A percentile compares a stretch with the other conserved stretches of the same genome.
Conservation (phyloP, 352 stramenopile genomes). For the Phytophthora cactorum region DNA sequence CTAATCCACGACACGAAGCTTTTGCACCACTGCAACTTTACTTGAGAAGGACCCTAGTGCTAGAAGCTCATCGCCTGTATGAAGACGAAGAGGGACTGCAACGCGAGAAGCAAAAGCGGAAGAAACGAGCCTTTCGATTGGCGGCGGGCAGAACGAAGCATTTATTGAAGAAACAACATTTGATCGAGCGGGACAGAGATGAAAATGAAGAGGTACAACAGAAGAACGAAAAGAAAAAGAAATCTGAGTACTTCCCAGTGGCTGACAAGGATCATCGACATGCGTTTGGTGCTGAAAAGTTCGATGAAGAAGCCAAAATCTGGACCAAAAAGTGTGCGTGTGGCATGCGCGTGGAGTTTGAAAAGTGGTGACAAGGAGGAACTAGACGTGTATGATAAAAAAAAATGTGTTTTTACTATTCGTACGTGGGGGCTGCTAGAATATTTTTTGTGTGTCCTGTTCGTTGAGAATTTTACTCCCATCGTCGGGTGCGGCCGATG, state of each 20-base stretch:
- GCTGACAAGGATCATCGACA: conserved; percentile 66
- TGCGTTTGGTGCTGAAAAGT: conserved; percentile 50
- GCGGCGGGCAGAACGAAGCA: conserved; percentile 64
- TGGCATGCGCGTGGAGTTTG: conserved; percentile 72
- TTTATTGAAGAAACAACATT: conserved; percentile 55
- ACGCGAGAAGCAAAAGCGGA: conserved; percentile 50
- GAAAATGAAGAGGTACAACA: conserved; percentile 3
- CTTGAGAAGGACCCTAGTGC: conserved; percentile 53
- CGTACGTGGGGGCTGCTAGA: conserved; percentile 13
- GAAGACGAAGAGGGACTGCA: conserved; percentile 48
- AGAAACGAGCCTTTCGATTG: conserved; percentile 52
- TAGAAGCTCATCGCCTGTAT: conserved; percentile 64
- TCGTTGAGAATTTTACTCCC: conserved; percentile 30
- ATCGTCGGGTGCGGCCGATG: conserved; percentile 53
- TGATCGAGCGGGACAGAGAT: conserved; percentile 24
- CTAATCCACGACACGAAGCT: conserved; percentile 68
- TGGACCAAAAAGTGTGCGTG: conserved; percentile 68
- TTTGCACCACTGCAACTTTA: conserved; percentile 77
- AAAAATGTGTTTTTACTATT: conserved; percentile 23
- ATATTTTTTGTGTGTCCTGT: conserved; percentile 14
- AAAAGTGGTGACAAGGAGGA: conserved; percentile 61
- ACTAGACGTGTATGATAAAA: conserved; percentile 32
- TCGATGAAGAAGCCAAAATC: conserved; percentile 39
- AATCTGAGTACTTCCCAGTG: conserved; percentile 42
- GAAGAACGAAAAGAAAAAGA: conserved; percentile 16